Evolutionary conservation across 768 basidiomycete genomes (phyloP).

Genomic region (Suillus paluster): DNA sequence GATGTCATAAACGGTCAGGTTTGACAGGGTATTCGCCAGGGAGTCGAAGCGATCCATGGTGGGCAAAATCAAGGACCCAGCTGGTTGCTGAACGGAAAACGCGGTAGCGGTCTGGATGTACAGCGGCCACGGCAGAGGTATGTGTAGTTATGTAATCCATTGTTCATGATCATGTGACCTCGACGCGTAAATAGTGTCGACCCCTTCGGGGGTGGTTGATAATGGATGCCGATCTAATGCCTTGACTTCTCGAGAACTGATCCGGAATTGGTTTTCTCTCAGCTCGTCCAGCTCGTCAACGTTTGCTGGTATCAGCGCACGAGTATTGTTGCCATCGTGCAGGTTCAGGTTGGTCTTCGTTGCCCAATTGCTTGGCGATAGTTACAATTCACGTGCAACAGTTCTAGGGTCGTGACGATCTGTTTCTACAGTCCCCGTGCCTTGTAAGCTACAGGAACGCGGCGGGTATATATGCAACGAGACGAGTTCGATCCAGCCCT

Average conservation of each 20-base stretch:
- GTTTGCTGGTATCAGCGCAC: not conserved
- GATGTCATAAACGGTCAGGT: slow-evolving; percentile 90
- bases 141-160: slow-evolving; percentile 12
- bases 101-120: not conserved
- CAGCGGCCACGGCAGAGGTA: not conserved
- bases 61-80: slow-evolving; percentile 21
- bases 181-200: slow-evolving; percentile 13
- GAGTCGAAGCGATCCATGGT: slow-evolving; percentile 82
- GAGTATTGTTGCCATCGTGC: not conserved
- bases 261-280: not conserved
- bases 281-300: not conserved
- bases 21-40: slow-evolving; percentile 75
- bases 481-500: not conserved
- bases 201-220: slow-evolving; percentile 32
- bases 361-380: not conserved
- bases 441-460: too few relatives aligned
- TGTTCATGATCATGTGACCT: slow-evolving; percentile 11
- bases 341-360: not conserved
- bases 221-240: not conserved
- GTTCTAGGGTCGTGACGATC: not conserved
- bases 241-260: not conserved
- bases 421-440: not conserved
- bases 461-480: too few relatives aligned
- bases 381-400: slow-evolving; percentile 1
- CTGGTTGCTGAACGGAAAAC: slow-evolving; percentile 1